These are phyloP conservation scores for Plenodomus tracheiphilus DNA, from an alignment of 2,329 filamentous ascomycete genomes.

Conservation along the genomic window DNA sequence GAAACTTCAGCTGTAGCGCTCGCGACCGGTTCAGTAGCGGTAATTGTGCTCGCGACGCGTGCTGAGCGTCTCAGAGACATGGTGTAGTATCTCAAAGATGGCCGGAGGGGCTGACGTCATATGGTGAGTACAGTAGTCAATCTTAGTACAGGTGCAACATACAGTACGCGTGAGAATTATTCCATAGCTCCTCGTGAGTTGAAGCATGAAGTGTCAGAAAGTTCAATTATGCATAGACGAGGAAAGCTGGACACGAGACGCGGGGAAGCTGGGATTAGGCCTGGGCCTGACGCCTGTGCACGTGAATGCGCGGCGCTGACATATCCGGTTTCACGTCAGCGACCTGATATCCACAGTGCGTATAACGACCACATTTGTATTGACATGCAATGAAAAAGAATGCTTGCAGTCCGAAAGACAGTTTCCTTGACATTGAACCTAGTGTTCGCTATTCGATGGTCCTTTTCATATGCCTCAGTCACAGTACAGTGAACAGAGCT, in stretches of 20 bases:
- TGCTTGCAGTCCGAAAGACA: too few species aligned
- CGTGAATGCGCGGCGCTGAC: constrained; percentile 31
- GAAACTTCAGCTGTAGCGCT: constrained; percentile 10
- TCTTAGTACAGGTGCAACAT: constrained; percentile 38
- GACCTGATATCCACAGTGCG: too few species aligned
- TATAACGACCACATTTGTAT: too few species aligned
- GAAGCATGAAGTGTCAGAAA: constrained; percentile 8
- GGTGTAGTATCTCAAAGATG: constrained; percentile 2
- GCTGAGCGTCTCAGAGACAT: constrained; percentile 59
- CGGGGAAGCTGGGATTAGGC: constrained; percentile 4
- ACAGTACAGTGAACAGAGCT: too few species aligned
- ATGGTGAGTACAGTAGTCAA: constrained; percentile 44
- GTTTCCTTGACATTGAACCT: too few species aligned
- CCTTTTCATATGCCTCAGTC: too few species aligned
- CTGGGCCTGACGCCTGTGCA: constrained; percentile 29
- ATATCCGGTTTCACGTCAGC: constrained; percentile 7
- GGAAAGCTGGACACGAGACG: constrained; percentile 20
- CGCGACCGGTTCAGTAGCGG: constrained; percentile 19
- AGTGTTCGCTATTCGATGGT: too few species aligned
- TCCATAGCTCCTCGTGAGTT: neutral
- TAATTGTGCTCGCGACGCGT: constrained; percentile 46
- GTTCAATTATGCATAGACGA: neutral
- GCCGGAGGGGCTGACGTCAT: constrained; percentile 25
- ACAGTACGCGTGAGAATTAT: constrained; percentile 2
- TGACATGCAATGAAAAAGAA: neutral